Evolutionary conservation across 805 yeast genomes (phyloP).

Genomic region (Saturnispora saitoi): DNA sequence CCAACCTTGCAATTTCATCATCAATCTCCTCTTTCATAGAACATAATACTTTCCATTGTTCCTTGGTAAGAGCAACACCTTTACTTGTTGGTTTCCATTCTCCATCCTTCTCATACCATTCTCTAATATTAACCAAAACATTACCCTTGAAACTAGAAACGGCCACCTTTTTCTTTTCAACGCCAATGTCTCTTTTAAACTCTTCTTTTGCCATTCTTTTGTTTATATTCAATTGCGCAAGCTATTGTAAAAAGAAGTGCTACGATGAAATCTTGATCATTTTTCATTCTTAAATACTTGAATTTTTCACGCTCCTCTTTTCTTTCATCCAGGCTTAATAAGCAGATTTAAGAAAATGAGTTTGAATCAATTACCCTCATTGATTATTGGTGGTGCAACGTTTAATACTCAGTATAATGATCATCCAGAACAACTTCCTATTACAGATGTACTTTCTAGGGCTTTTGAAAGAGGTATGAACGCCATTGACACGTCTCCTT

Average conservation of each 20-base stretch:
- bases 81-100: conserved; percentile 76
- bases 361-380: conserved; percentile 37
- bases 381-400: conserved; percentile 83
- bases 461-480: conserved; percentile 64
- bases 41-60: conserved; percentile 36
- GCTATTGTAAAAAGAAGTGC: not conserved
- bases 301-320: not conserved
- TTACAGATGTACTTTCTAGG: conserved; percentile 43
- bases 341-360: too few species aligned
- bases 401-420: conserved; percentile 73
- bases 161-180: conserved; percentile 57
- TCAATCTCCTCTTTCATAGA: not conserved
- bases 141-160: conserved; percentile 64
- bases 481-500: conserved; percentile 88
- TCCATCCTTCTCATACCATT: conserved; percentile 54
- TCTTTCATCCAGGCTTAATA: too few species aligned
- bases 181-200: conserved; percentile 17
- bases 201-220: not conserved
- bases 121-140: conserved; percentile 74
- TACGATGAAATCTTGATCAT: not conserved
- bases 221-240: not conserved
- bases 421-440: conserved; percentile 54
- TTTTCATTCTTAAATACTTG: not conserved
- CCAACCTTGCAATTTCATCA: conserved; percentile 19
- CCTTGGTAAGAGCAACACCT: conserved; percentile 54